Conservation (phyloP, 2,329 filamentous ascomycete genomes). For the Chrysoporthe puriensis region DNA sequence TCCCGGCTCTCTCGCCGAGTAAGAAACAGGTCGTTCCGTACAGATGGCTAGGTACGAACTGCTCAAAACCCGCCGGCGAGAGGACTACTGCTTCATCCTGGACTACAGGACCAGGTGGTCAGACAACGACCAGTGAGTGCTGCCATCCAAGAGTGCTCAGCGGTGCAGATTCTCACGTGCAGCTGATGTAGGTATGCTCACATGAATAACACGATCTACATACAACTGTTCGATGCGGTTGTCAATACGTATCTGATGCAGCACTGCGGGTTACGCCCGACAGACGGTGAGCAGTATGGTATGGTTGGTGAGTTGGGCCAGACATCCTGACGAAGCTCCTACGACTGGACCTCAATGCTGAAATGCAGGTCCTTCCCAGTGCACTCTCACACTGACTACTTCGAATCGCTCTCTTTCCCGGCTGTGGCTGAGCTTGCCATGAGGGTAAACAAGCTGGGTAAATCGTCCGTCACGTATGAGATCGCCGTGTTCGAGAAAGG, state of each 20-base stretch:
- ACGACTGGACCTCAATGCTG: not conserved
- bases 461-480: slow-evolving; percentile 87
- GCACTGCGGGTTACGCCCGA: slow-evolving; percentile 73
- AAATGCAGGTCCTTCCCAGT: slow-evolving; percentile 45
- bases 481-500: slow-evolving; percentile 82
- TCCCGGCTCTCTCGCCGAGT: not conserved
- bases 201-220: slow-evolving; percentile 89
- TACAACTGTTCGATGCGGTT: slow-evolving; percentile 85
- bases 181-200: slow-evolving; percentile 68
- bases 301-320: slow-evolving; percentile 56
- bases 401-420: slow-evolving; percentile 80
- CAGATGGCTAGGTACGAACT: slow-evolving; percentile 40
- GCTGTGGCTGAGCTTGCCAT: slow-evolving; percentile 80
- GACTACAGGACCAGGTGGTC: slow-evolving; percentile 89
- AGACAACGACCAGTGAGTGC: slow-evolving; percentile 33
- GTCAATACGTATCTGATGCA: slow-evolving; percentile 87
- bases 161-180: not conserved
- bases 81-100: slow-evolving; percentile 77
- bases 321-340: not conserved
- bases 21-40: not conserved
- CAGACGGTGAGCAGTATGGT: slow-evolving; percentile 72
- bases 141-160: not conserved
- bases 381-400: slow-evolving; percentile 83
- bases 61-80: slow-evolving; percentile 65
- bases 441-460: slow-evolving; percentile 81